Evolutionary conservation across 108 stramenopile genomes (phyloP), one percentile per base, ranked within the genome.

Genomic region (Conticribra guillardii): DNA sequence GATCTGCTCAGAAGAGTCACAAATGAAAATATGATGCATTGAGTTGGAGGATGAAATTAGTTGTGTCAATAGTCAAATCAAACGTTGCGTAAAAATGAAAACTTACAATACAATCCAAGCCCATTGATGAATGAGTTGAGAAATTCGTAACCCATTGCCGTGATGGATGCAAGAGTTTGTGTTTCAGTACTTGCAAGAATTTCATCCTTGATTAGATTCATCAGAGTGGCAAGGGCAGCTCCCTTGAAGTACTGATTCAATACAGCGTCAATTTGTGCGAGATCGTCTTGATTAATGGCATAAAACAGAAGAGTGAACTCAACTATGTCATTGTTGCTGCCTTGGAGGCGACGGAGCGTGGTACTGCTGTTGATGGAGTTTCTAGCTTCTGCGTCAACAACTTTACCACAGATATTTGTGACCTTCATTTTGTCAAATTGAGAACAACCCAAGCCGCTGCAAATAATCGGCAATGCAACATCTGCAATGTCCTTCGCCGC

Each of bases 71-170:
- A n/a, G n/a, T n/a, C n/a, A n/a, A n/a, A n/a, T n/a, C n/a, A n/a
- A n/a, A n/a, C n/a, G n/a, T n/a, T n/a, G n/a, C n/a, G n/a, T n/a
- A n/a, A n/a, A n/a, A n/a, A n/a, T n/a, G n/a, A n/a, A n/a, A n/a
- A n/a, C n/a, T n/a, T n/a, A n/a, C n/a, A 65, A 23, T 52, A 65
- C 2, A 65, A 31, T 3, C 64, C 64, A 9, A 65, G 33, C 52
- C 64, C 64, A 30, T 34, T 11, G 45, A 65, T 65, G 23, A 65
- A 65, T 0, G 51, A 53, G 32, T 53, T 32, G 23, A 65, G 28
- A 21, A 65, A 65, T 37, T 52, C 51, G 45, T 53, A 65, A 23
- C 52, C 50, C 21, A 65, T 37, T 17, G 64, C 49, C 3, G 64
- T 27, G 19, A 65, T 53, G 2, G 64, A 52, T 34, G 30, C 31